Percentiles rank a stretch among this genome's conserved stretches.
Conservation (phyloP, 768 basidiomycete genomes). For the Termitomyces sp. region DNA sequence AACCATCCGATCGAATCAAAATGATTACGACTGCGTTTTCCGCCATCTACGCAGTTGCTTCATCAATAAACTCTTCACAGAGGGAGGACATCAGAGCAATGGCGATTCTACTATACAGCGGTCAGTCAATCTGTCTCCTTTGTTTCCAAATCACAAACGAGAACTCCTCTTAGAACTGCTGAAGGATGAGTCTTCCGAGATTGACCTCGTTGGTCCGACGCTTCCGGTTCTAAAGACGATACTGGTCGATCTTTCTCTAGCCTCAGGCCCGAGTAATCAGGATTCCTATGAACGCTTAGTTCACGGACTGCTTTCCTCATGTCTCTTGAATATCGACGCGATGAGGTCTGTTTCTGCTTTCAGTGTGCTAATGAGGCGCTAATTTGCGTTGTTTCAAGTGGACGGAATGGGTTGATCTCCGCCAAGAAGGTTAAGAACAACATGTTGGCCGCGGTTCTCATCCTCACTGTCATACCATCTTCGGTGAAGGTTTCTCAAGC, state of each 20-base stretch:
- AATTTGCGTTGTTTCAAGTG: slow-evolving; percentile 39
- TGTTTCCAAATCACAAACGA: background rate
- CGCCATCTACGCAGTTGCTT: slow-evolving; percentile 57
- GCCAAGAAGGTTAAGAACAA: slow-evolving; percentile 88
- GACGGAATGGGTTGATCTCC: slow-evolving; percentile 73
- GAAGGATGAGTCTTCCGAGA: slow-evolving; percentile 78
- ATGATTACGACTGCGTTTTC: slow-evolving; percentile 64
- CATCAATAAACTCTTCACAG: slow-evolving; percentile 48
- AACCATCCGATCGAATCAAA: slow-evolving; percentile 51
- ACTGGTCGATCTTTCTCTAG: slow-evolving; percentile 56
- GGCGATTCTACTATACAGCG: slow-evolving; percentile 74
- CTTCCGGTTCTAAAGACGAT: slow-evolving; percentile 77
- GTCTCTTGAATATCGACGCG: slow-evolving; percentile 82
- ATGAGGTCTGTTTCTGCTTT: slow-evolving; percentile 64
- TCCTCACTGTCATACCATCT: slow-evolving; percentile 76
- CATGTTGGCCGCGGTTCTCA: slow-evolving; percentile 78
- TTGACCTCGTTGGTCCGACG: slow-evolving; percentile 78
- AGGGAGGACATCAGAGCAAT: slow-evolving; percentile 79
- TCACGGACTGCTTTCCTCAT: slow-evolving; percentile 83
- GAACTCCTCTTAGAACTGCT: slow-evolving; percentile 54
- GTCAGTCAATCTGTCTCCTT: slow-evolving; percentile 34
- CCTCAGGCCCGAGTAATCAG: slow-evolving; percentile 34
- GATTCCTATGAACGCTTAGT: slow-evolving; percentile 58
- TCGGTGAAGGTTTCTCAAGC: slow-evolving; percentile 65
- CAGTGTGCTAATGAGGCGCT: background rate